phyloP scores from a whole-genome alignment of 768 basidiomycete species.

The Auricularia cornea region DNA sequence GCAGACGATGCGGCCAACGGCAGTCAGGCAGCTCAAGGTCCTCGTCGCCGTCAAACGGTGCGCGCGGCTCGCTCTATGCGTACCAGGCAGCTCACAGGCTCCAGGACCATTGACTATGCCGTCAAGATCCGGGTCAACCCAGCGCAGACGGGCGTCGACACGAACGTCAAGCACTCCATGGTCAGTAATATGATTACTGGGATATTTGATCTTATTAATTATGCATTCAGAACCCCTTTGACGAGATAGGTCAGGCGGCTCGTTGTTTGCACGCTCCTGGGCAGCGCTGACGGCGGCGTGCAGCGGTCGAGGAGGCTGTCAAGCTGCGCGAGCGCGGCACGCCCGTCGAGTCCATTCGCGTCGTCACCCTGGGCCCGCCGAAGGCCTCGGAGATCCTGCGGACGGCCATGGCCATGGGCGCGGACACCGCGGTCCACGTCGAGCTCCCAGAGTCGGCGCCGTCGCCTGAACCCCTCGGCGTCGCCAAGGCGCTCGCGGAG shows the following conservation, averaged over 20 bases:
- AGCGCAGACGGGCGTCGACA: slow-evolving; percentile 90
- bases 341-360: slow-evolving; percentile 64
- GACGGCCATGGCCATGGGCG: slow-evolving; percentile 96
- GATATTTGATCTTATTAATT: no score
- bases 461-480: slow-evolving; percentile 80
- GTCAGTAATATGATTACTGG: slow-evolving; percentile 36
- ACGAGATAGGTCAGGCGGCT: slow-evolving; percentile 77
- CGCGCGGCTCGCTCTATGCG: slow-evolving; percentile 7
- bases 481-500: slow-evolving; percentile 78
- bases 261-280: neutral
- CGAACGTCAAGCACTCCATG: slow-evolving; percentile 98
- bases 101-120: slow-evolving; percentile 89
- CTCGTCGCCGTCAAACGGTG: slow-evolving; percentile 92
- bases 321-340: slow-evolving; percentile 80
- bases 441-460: slow-evolving; percentile 67
- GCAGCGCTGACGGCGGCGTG: neutral
- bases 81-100: neutral
- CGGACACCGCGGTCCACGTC: slow-evolving; percentile 87
- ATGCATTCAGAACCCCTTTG: slow-evolving; percentile 88
- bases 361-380: slow-evolving; percentile 88
- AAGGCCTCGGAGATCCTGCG: slow-evolving; percentile 87
- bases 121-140: slow-evolving; percentile 98
- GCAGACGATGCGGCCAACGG: slow-evolving; percentile 60
- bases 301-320: slow-evolving; percentile 96
- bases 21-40: slow-evolving; percentile 69